A percentile compares a stretch with the other conserved stretches of the same genome.
Conservation (phyloP, 2,329 filamentous ascomycete genomes). For the Xylogone sp. region DNA sequence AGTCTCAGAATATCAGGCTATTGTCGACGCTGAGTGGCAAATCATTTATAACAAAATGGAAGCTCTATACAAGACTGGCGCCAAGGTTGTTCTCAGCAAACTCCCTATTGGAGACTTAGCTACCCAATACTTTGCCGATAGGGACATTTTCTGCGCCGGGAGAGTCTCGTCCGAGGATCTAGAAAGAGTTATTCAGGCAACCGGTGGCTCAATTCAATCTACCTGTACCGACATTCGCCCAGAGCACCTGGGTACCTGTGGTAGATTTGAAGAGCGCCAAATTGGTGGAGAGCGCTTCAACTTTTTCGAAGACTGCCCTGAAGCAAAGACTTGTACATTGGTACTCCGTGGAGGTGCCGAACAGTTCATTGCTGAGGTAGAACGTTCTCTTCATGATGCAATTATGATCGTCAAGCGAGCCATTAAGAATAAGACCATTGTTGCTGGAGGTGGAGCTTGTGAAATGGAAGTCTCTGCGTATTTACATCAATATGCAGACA, state of each 20-base stretch:
- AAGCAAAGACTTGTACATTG: constrained; percentile 94
- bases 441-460: constrained; percentile 87
- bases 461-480: constrained; percentile 98
- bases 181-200: constrained; percentile 93
- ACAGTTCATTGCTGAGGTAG: constrained; percentile 98
- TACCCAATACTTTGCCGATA: constrained; percentile 96
- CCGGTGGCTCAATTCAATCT: constrained; percentile 86
- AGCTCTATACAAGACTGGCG: constrained; percentile 86
- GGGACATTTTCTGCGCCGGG: constrained; percentile 96
- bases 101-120: constrained; percentile 95
- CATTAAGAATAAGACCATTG: constrained; percentile 90
- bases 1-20: constrained; percentile 98
- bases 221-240: constrained; percentile 93
- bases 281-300: constrained; percentile 98
- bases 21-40: constrained; percentile 98
- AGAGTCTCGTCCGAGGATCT: constrained; percentile 89
- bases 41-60: constrained; percentile 99
- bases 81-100: constrained; percentile 96
- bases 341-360: constrained; percentile 94
- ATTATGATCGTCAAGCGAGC: constrained; percentile 99
- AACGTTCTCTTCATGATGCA: constrained; percentile 94
- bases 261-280: constrained; percentile 88
- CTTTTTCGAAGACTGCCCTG: constrained; percentile 94
- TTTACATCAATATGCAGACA: constrained; percentile 88
- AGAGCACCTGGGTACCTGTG: constrained; percentile 88